phyloP scores from a whole-genome alignment of 2,329 filamentous ascomycete genomes.

The Monosporascus sp. region DNA sequence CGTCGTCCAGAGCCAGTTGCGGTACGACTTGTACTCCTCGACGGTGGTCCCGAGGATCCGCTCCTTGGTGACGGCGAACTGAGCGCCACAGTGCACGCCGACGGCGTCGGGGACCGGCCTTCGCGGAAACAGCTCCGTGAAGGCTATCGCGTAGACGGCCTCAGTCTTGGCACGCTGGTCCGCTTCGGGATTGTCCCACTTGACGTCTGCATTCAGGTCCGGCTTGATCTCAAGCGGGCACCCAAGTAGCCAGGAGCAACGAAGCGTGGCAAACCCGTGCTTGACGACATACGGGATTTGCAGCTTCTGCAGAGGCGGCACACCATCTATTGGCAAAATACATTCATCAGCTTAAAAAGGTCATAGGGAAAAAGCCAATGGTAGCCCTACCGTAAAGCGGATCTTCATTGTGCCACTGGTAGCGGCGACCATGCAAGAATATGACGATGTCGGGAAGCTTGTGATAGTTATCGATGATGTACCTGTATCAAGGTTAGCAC shows the following conservation, averaged over 20 bases:
- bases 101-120: slow-evolving; percentile 32
- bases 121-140: slow-evolving; percentile 16
- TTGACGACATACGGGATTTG: slow-evolving; percentile 35
- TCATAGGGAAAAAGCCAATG: neutral
- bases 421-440: slow-evolving; percentile 26
- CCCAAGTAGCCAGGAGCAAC: slow-evolving; percentile 42
- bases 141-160: slow-evolving; percentile 16
- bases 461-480: slow-evolving; percentile 28
- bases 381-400: slow-evolving; percentile 29
- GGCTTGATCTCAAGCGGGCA: slow-evolving; percentile 29
- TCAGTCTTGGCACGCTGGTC: slow-evolving; percentile 34
- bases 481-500: slow-evolving; percentile 3
- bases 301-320: slow-evolving; percentile 33
- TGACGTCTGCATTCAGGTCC: slow-evolving; percentile 4
- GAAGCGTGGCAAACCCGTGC: slow-evolving; percentile 45
- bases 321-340: slow-evolving; percentile 15
- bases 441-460: slow-evolving; percentile 24
- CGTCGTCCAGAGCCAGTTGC: slow-evolving; percentile 45
- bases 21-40: slow-evolving; percentile 41
- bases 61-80: slow-evolving; percentile 45
- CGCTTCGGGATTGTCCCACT: slow-evolving; percentile 15
- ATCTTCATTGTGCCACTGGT: slow-evolving; percentile 31
- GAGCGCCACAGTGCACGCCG: slow-evolving; percentile 45
- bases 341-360: neutral
- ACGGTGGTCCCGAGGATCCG: slow-evolving; percentile 36